A percentile compares a stretch with the other conserved stretches of the same genome.
phyloP scores from a whole-genome alignment of 1,139 yeast species.

The Sugiyamaella castrensis region DNA sequence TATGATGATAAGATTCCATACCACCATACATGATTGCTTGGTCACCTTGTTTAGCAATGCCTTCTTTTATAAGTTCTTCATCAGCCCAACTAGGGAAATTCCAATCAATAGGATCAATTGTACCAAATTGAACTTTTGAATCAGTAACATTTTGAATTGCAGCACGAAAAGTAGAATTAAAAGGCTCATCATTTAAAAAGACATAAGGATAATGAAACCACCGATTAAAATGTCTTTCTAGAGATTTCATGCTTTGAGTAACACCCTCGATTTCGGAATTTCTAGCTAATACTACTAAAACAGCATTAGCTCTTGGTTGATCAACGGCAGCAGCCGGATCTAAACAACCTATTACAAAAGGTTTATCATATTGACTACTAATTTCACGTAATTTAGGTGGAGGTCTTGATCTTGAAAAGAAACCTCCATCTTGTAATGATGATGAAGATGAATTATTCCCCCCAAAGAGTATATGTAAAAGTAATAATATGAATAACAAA shows the following conservation, averaged over 20 bases:
- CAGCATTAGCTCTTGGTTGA: slow-evolving; percentile 60
- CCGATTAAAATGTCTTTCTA: slow-evolving; percentile 84
- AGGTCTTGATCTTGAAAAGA: slow-evolving; percentile 9
- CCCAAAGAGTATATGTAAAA: too few relatives aligned
- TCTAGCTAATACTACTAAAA: slow-evolving; percentile 77
- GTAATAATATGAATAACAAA: neutral
- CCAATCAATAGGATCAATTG: slow-evolving; percentile 54
- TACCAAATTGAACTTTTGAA: slow-evolving; percentile 64
- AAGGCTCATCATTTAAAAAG: slow-evolving; percentile 75
- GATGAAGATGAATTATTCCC: neutral
- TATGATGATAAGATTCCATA: slow-evolving; percentile 64
- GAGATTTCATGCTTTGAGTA: slow-evolving; percentile 59
- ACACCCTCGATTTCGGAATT: slow-evolving; percentile 73
- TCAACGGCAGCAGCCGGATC: slow-evolving; percentile 36
- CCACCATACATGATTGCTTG: slow-evolving; percentile 78
- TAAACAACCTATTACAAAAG: slow-evolving; percentile 37
- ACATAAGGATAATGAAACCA: slow-evolving; percentile 92
- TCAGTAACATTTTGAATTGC: slow-evolving; percentile 50
- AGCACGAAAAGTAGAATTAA: slow-evolving; percentile 57
- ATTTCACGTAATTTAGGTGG: slow-evolving; percentile 12
- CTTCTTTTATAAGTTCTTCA: slow-evolving; percentile 46
- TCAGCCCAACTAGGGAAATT: slow-evolving; percentile 47
- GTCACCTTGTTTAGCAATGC: slow-evolving; percentile 71
- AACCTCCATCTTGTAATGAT: slow-evolving; percentile 1
- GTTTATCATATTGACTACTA: slow-evolving; percentile 28